A percentile compares a stretch with the other conserved stretches of the same genome.
Evolutionary conservation across 2,329 filamentous ascomycete genomes (phyloP).

Genomic region (Ophiostoma novo-ulmi): DNA sequence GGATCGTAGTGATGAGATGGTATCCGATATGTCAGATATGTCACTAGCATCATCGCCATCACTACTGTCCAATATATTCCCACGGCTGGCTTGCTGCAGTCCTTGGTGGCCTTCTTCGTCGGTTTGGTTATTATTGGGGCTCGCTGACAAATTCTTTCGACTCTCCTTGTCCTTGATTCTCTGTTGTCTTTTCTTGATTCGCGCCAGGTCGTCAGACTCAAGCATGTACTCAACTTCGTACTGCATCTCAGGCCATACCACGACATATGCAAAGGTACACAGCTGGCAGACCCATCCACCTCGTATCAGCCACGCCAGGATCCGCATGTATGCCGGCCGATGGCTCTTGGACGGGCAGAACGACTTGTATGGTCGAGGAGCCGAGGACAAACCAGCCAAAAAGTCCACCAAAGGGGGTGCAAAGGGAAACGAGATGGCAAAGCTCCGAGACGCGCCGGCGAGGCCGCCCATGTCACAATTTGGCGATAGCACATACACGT

Average conservation of each 20-base stretch:
- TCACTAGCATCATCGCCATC: conserved; percentile 16
- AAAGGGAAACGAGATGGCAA: conserved; percentile 74
- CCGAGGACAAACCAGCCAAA: conserved; percentile 73
- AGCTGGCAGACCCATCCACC: conserved; percentile 92
- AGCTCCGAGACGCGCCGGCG: conserved; percentile 62
- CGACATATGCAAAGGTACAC: conserved; percentile 83
- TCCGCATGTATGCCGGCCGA: conserved; percentile 79
- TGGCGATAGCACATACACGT: conserved; percentile 86
- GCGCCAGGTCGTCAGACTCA: conserved; percentile 56
- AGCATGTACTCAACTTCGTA: conserved; percentile 71
- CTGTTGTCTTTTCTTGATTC: conserved; percentile 31
- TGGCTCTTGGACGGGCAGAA: conserved; percentile 86
- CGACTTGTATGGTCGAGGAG: conserved; percentile 74
- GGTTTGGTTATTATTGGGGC: background rate
- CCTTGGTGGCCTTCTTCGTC: conserved; percentile 10
- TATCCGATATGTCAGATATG: conserved; percentile 17
- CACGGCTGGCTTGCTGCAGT: conserved; percentile 20
- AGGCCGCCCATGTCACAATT: conserved; percentile 76
- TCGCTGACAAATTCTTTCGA: background rate
- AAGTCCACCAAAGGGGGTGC: conserved; percentile 80
- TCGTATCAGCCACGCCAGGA: conserved; percentile 88
- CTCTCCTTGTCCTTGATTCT: conserved; percentile 23
- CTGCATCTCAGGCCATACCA: conserved; percentile 76
- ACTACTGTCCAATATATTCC: conserved; percentile 19
- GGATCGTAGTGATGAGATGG: conserved; percentile 23